These are phyloP conservation scores for Talaromyces verruculosus DNA, from an alignment of 2,329 filamentous ascomycete genomes.

Conservation along the genomic window DNA sequence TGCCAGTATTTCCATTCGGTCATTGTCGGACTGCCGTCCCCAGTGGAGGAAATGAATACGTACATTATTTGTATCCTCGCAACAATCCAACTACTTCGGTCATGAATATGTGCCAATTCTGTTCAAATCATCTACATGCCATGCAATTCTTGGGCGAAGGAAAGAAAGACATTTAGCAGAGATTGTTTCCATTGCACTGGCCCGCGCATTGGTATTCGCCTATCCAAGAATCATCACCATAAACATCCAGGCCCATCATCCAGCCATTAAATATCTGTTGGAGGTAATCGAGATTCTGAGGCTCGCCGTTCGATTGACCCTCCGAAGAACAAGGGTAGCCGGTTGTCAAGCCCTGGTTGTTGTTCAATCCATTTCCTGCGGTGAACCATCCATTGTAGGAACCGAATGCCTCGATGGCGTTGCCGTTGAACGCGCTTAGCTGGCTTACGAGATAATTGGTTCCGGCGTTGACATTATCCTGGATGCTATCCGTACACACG, in stretches of 20 bases:
- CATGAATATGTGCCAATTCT: background rate
- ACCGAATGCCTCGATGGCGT: constrained; percentile 37
- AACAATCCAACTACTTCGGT: background rate
- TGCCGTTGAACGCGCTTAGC: constrained; percentile 29
- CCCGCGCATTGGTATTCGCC: constrained; percentile 26
- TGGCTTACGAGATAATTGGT: constrained; percentile 32
- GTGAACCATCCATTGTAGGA: constrained; percentile 43
- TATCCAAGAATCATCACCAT: constrained; percentile 31
- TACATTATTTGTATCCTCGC: too few species aligned
- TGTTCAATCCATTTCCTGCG: constrained; percentile 31
- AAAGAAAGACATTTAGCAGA: constrained; percentile 19
- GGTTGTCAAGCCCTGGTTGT: constrained; percentile 32
- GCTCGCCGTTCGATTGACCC: constrained; percentile 32
- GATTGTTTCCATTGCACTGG: constrained; percentile 24
- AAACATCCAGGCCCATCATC: constrained; percentile 38
- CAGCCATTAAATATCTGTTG: constrained; percentile 41
- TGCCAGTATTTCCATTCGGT: background rate
- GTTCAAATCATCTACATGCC: background rate
- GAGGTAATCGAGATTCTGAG: constrained; percentile 40
- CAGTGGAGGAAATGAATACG: background rate
- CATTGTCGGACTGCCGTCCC: background rate
- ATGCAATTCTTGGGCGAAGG: background rate
- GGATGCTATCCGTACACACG: constrained; percentile 34
- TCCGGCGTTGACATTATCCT: constrained; percentile 39
- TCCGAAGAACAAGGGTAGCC: constrained; percentile 32